These are phyloP conservation scores for Citrullus amarus DNA, from an alignment of 306 rosid genomes.

Conservation along the genomic window DNA sequence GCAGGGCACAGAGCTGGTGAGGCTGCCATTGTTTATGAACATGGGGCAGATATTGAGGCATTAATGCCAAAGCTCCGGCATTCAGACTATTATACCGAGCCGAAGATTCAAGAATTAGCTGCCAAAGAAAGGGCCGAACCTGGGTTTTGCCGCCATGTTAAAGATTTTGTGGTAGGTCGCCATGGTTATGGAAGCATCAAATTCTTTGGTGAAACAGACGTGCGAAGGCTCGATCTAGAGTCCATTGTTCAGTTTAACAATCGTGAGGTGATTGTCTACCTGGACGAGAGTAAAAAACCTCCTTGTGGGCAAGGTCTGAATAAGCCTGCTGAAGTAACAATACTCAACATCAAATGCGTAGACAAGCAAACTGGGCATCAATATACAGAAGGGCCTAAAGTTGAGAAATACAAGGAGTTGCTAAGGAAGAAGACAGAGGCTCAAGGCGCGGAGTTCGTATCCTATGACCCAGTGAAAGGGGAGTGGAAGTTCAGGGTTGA, in stretches of 20 bases:
- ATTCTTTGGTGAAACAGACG: conserved; percentile 88
- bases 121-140: conserved; percentile 98
- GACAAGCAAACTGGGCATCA: conserved; percentile 70
- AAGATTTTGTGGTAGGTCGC: conserved; percentile 86
- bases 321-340: conserved; percentile 94
- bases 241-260: conserved; percentile 76
- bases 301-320: conserved; percentile 96
- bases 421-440: conserved; percentile 87
- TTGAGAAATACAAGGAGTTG: conserved; percentile 75
- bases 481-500: conserved; percentile 89
- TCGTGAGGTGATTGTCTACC: conserved; percentile 89
- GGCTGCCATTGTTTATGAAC: conserved; percentile 95
- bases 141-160: conserved; percentile 74
- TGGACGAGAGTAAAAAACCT: conserved; percentile 81
- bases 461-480: conserved; percentile 62
- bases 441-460: conserved; percentile 84
- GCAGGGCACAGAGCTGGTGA: conserved; percentile 96
- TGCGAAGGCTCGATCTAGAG: conserved; percentile 82
- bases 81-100: conserved; percentile 84
- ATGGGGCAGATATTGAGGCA: conserved; percentile 94
- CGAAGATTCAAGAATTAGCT: conserved; percentile 81
- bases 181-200: conserved; percentile 82
- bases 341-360: conserved; percentile 74
- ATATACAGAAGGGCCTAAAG: conserved; percentile 64
- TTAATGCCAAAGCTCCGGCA: conserved; percentile 89